phyloP scores from a whole-genome alignment of 225 moss, liverwort and hornwort genomes.

The Climacium dendroides region DNA sequence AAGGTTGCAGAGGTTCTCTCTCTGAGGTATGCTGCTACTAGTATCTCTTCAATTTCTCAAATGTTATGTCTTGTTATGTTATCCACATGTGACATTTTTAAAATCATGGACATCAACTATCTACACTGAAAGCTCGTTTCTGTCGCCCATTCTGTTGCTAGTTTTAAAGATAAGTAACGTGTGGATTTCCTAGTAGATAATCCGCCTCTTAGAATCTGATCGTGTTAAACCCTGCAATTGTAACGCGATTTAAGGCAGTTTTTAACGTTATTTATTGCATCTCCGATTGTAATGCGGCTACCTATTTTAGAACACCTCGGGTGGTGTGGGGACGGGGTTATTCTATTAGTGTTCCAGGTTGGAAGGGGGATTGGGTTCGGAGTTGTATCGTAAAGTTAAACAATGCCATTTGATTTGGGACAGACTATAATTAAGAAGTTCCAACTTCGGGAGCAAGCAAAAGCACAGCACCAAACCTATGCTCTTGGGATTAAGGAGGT shows the following conservation, averaged over 20 bases:
- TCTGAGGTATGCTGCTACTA: slow-evolving; percentile 38
- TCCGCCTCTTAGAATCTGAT: not conserved
- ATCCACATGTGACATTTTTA: not conserved
- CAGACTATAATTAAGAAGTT: slow-evolving; percentile 63
- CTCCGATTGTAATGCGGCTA: not conserved
- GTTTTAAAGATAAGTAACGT: not conserved
- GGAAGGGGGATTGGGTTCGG: not conserved
- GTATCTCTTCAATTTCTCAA: not conserved
- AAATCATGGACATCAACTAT: not conserved
- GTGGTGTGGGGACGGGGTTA: not conserved
- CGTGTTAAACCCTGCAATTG: not conserved
- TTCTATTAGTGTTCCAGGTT: not conserved
- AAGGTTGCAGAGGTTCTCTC: slow-evolving; percentile 81
- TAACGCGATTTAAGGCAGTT: not conserved
- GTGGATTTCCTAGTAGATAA: not conserved
- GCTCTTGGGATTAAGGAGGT: slow-evolving; percentile 89
- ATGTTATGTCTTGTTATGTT: not conserved
- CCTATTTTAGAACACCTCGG: not conserved
- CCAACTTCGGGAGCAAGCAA: slow-evolving; percentile 51
- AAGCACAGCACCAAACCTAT: slow-evolving; percentile 78
- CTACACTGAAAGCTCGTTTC: not conserved
- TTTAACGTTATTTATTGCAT: not conserved
- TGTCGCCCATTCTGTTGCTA: not conserved
- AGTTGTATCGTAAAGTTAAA: not conserved
- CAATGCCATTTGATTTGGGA: not conserved